Percentiles rank a stretch among this genome's conserved stretches.
These are phyloP conservation scores for Apostasia shenzhenica DNA, from an alignment of 106 monocot genomes.

Conservation along the genomic window DNA sequence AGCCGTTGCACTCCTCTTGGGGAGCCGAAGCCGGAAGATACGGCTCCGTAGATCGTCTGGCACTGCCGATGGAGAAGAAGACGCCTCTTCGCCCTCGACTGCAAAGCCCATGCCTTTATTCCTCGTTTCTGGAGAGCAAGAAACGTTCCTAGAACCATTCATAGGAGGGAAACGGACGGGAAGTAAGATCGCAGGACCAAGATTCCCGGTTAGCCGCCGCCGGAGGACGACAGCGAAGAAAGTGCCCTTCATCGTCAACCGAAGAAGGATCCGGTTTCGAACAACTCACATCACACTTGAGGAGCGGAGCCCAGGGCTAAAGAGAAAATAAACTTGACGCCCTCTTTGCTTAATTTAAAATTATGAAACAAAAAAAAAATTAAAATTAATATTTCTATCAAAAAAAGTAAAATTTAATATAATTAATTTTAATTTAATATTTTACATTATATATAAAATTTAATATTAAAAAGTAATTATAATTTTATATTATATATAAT, in stretches of 20 bases:
- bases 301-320: no score
- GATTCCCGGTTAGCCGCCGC: constrained; percentile 1
- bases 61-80: not conserved
- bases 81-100: not conserved
- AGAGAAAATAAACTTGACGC: no score
- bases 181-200: not conserved
- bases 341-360: no score
- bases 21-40: constrained; percentile 67
- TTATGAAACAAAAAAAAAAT: no score
- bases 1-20: constrained; percentile 54
- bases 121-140: constrained; percentile 9
- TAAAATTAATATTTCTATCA: no score
- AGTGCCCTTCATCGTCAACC: not conserved
- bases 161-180: not conserved
- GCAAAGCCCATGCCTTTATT: not conserved
- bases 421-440: no score
- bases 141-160: constrained; percentile 7
- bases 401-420: no score
- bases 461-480: no score
- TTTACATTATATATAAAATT: no score
- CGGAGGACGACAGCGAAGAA: constrained; percentile 12
- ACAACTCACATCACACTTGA: no score
- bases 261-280: no score
- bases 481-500: no score
- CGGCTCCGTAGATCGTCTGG: constrained; percentile 38